phyloP scores from a whole-genome alignment of 805 yeast species.

The Candida ortonii region DNA sequence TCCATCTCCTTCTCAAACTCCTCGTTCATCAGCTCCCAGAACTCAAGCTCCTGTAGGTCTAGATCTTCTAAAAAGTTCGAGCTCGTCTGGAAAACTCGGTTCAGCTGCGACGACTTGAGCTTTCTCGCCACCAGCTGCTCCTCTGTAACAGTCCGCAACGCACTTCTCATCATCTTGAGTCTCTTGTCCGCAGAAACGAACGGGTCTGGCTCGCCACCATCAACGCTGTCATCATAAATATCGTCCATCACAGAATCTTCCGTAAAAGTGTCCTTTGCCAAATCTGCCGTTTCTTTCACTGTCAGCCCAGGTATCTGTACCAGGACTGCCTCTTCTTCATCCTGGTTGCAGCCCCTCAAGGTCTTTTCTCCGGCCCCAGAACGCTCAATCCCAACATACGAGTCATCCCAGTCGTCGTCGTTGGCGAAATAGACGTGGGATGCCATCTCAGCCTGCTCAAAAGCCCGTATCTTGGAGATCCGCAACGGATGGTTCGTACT shows the following conservation, averaged over 20 bases:
- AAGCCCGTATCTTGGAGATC: conserved; percentile 33
- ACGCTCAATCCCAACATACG: conserved; percentile 1
- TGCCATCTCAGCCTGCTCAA: conserved; percentile 37
- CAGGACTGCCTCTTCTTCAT: conserved; percentile 6
- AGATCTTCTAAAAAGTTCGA: conserved; percentile 27
- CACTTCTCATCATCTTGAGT: conserved; percentile 27
- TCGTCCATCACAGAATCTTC: conserved; percentile 11
- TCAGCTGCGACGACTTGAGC: conserved; percentile 24
- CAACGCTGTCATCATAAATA: conserved; percentile 7
- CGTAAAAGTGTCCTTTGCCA: conserved; percentile 2
- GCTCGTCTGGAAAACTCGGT: conserved; percentile 28
- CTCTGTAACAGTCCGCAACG: conserved; percentile 25
- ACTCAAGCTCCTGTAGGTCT: conserved; percentile 30
- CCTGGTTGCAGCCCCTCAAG: background rate
- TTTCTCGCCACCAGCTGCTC: conserved; percentile 23
- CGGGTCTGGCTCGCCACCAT: conserved; percentile 16
- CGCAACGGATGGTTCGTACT: conserved; percentile 33
- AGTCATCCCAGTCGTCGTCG: conserved; percentile 20
- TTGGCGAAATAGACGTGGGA: conserved; percentile 29
- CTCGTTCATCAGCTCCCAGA: conserved; percentile 32
- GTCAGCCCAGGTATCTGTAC: conserved; percentile 17
- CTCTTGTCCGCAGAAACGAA: conserved; percentile 23
- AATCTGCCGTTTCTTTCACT: conserved; percentile 11
- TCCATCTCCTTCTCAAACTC: conserved; percentile 32
- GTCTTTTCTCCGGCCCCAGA: background rate